These are phyloP conservation scores for Chlorencoelia australis DNA, from an alignment of 2,329 filamentous ascomycete species.

Conservation along the genomic window DNA sequence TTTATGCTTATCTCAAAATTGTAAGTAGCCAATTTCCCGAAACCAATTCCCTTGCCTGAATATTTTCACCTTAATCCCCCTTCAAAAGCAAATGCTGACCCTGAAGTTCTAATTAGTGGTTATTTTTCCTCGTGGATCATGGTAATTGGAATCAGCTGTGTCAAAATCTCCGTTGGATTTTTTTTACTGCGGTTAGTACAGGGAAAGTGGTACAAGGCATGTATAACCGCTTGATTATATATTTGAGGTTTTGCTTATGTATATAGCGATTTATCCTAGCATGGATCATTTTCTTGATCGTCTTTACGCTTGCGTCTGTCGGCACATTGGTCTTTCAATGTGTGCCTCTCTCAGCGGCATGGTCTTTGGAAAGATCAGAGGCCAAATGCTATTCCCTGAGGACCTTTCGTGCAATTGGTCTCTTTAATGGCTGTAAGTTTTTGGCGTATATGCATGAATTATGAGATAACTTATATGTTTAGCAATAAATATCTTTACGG, in stretches of 20 bases:
- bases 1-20: too few relatives aligned
- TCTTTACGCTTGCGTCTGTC: conserved; percentile 33
- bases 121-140: conserved; percentile 34
- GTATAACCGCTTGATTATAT: conserved; percentile 26
- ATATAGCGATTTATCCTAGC: conserved; percentile 10
- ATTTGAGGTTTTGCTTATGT: conserved; percentile 29
- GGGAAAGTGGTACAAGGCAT: conserved; percentile 30
- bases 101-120: conserved; percentile 29
- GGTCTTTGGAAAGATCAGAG: conserved; percentile 28
- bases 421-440: neutral
- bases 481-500: conserved; percentile 20
- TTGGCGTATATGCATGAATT: neutral
- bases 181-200: conserved; percentile 36
- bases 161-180: conserved; percentile 39
- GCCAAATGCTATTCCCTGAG: conserved; percentile 17
- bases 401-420: conserved; percentile 11
- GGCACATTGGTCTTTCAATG: conserved; percentile 38
- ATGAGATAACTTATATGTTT: neutral
- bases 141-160: conserved; percentile 29
- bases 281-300: conserved; percentile 30
- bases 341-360: conserved; percentile 34
- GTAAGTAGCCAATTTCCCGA: too few relatives aligned
- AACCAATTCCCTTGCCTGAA: too few relatives aligned
- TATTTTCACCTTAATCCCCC: too few relatives aligned
- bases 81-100: too few relatives aligned